Evolutionary conservation across 257 asterid genomes (phyloP).

Genomic region (Jacaranda mimosifolia): DNA sequence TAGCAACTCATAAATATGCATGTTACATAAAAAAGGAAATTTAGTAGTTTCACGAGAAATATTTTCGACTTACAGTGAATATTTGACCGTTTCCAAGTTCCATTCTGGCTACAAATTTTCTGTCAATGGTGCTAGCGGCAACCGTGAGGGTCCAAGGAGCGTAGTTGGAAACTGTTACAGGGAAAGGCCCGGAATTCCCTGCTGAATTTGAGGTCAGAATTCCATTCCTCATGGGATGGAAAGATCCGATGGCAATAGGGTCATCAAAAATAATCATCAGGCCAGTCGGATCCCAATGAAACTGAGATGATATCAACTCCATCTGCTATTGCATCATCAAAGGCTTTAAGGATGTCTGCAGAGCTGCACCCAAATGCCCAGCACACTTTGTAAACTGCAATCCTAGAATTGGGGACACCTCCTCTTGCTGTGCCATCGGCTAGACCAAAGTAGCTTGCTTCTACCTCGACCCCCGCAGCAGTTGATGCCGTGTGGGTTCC

Average conservation of each 20-base stretch:
- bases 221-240: constrained; percentile 74
- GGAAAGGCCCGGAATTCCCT: constrained; percentile 66
- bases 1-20: background rate
- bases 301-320: constrained; percentile 74
- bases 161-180: constrained; percentile 49
- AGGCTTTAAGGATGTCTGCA: constrained; percentile 73
- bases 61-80: constrained; percentile 46
- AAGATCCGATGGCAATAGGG: constrained; percentile 75
- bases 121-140: constrained; percentile 72
- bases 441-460: constrained; percentile 57
- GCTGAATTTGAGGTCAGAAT: constrained; percentile 71
- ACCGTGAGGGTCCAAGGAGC: constrained; percentile 76
- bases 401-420: constrained; percentile 60
- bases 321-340: constrained; percentile 81
- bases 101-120: constrained; percentile 61
- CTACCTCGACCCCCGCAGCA: constrained; percentile 58
- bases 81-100: constrained; percentile 61
- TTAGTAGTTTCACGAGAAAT: background rate
- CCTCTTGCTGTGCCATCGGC: constrained; percentile 69
- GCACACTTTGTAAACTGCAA: constrained; percentile 66
- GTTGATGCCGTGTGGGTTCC: constrained; percentile 80
- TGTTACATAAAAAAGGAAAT: background rate
- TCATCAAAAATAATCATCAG: constrained; percentile 66
- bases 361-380: constrained; percentile 53
- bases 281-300: constrained; percentile 55